Evolutionary conservation across 2,329 filamentous ascomycete species (phyloP).

Genomic region (Cytospora piceicola): DNA sequence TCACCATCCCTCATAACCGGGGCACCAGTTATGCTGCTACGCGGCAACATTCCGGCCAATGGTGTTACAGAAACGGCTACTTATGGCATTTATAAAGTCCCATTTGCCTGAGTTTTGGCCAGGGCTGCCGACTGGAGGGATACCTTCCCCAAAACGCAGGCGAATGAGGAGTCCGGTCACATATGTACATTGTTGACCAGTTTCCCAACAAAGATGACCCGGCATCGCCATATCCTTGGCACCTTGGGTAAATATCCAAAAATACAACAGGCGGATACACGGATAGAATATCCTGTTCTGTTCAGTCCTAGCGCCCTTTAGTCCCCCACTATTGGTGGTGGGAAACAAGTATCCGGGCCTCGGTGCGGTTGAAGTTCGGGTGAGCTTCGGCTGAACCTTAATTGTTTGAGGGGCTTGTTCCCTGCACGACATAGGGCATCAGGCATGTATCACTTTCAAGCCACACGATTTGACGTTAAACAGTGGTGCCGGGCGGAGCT

Average conservation of each 20-base stretch:
- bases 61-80: neutral
- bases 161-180: neutral
- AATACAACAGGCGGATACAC: neutral
- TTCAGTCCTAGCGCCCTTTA: conserved; percentile 22
- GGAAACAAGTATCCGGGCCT: conserved; percentile 16
- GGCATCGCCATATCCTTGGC: neutral
- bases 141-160: neutral
- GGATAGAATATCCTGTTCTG: conserved; percentile 13
- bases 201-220: neutral
- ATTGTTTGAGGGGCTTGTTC: neutral
- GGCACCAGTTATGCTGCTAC: neutral
- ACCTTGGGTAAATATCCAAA: neutral
- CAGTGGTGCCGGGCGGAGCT: neutral
- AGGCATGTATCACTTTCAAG: neutral
- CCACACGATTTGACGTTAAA: neutral
- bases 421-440: neutral
- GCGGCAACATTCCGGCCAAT: neutral
- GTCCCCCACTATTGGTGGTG: neutral
- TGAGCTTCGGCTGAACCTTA: conserved; percentile 25
- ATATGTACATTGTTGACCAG: neutral
- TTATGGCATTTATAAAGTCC: neutral
- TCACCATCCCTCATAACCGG: neutral
- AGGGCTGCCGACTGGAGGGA: conserved; percentile 20
- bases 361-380: conserved; percentile 25
- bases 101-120: conserved; percentile 14